Evolutionary conservation across 371 early-diverging fungal species (phyloP).

Genomic region (Coemansia sp.): DNA sequence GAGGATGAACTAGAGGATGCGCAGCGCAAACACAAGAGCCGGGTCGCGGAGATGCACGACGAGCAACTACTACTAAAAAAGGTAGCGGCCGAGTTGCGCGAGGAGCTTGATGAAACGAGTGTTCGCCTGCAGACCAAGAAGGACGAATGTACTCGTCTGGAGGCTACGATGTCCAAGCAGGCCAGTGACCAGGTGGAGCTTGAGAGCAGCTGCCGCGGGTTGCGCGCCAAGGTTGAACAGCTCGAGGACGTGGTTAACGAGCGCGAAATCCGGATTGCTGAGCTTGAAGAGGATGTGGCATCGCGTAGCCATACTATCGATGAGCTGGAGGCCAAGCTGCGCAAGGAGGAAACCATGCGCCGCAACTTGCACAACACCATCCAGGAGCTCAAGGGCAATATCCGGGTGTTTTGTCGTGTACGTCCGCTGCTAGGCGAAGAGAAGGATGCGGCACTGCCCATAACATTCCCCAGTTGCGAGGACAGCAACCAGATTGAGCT

Average conservation of each 20-base stretch:
- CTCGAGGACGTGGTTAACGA: conserved; percentile 53
- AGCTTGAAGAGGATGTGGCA: conserved; percentile 51
- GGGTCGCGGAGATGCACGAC: conserved; percentile 53
- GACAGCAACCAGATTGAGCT: conserved; percentile 61
- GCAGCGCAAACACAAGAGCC: conserved; percentile 51
- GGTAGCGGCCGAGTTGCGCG: conserved; percentile 50
- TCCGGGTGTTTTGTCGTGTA: conserved; percentile 96
- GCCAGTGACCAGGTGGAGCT: conserved; percentile 54
- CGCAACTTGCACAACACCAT: conserved; percentile 87
- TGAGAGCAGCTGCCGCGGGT: conserved; percentile 54
- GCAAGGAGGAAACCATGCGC: conserved; percentile 75
- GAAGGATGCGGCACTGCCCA: conserved; percentile 25
- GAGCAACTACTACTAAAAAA: conserved; percentile 50
- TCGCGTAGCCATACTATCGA: conserved; percentile 45
- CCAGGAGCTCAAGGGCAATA: conserved; percentile 97
- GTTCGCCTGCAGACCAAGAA: conserved; percentile 34
- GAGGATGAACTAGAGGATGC: conserved; percentile 55
- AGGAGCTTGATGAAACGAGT: conserved; percentile 39
- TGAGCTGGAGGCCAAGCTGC: conserved; percentile 64
- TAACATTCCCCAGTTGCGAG: conserved; percentile 47
- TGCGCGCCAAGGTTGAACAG: conserved; percentile 55
- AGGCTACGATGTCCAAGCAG: conserved; percentile 54
- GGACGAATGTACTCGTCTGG: conserved; percentile 50
- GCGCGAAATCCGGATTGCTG: conserved; percentile 56
- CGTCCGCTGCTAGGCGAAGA: conserved; percentile 65